A percentile compares a stretch with the other conserved stretches of the same genome.
These are phyloP conservation scores for Eudorina sp. DNA, from an alignment of 139 green algal species.

Conservation along the genomic window DNA sequence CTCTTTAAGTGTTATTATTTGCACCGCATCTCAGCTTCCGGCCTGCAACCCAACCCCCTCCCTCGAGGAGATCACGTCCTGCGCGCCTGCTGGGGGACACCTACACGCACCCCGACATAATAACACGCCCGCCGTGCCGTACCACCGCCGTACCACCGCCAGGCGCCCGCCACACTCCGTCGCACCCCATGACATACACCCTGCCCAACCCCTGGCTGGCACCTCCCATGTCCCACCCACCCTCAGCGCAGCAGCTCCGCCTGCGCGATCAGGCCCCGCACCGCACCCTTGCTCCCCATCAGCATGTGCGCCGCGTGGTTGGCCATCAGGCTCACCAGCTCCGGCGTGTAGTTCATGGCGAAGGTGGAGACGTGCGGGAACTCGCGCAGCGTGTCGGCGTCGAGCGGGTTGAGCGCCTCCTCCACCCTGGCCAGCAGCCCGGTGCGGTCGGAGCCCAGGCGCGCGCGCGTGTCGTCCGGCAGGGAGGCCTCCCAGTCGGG, in stretches of 20 bases:
- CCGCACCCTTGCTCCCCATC: background rate
- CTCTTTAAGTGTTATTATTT: too few species aligned
- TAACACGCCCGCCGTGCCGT: too few species aligned
- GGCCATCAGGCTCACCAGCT: conserved; percentile 35
- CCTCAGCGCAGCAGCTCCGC: background rate
- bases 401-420: conserved; percentile 1
- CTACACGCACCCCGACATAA: too few species aligned
- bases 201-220: too few species aligned
- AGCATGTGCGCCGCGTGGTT: conserved; percentile 21
- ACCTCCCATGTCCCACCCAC: too few species aligned
- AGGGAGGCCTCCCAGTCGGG: conserved; percentile 44
- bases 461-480: conserved; percentile 30
- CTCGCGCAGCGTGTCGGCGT: conserved; percentile 15
- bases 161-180: too few species aligned
- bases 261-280: background rate
- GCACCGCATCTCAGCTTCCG: too few species aligned
- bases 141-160: too few species aligned
- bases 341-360: conserved; percentile 38
- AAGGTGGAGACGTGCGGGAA: conserved; percentile 39
- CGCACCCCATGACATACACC: too few species aligned
- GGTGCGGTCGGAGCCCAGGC: conserved; percentile 4
- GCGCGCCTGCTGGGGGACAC: too few species aligned
- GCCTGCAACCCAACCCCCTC: too few species aligned
- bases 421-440: background rate
- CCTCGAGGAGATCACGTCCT: too few species aligned